These are phyloP conservation scores for Neopestalotiopsis sp. DNA, from an alignment of 2,329 filamentous ascomycete genomes.

Conservation along the genomic window DNA sequence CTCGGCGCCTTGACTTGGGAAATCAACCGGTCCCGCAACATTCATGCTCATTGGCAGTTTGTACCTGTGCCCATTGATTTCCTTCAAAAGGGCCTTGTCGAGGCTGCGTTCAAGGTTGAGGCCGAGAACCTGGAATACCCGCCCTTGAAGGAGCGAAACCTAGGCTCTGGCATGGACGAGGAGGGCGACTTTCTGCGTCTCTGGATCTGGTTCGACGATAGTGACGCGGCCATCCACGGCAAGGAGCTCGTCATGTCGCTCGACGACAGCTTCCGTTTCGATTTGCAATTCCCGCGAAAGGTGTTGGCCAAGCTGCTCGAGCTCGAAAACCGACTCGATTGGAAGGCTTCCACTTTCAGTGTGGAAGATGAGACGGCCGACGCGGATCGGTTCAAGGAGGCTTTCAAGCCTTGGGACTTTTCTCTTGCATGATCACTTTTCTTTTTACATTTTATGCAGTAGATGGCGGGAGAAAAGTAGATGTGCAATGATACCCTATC, in stretches of 20 bases:
- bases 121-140: conserved; percentile 74
- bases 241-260: conserved; percentile 78
- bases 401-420: conserved; percentile 89
- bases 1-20: conserved; percentile 92
- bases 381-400: conserved; percentile 77
- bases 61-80: conserved; percentile 75
- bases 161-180: conserved; percentile 55
- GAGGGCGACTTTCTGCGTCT: conserved; percentile 77
- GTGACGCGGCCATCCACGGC: conserved; percentile 61
- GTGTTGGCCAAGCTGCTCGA: conserved; percentile 88
- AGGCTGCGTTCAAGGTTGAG: conserved; percentile 87
- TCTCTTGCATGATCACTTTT: conserved; percentile 45
- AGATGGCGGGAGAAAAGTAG: neutral
- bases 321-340: conserved; percentile 78
- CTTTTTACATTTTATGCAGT: neutral
- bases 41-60: conserved; percentile 95
- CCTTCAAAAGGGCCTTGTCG: conserved; percentile 75
- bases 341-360: conserved; percentile 83
- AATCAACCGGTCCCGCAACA: conserved; percentile 79
- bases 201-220: conserved; percentile 74
- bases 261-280: conserved; percentile 75
- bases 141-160: conserved; percentile 51
- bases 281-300: conserved; percentile 85
- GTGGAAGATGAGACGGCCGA: conserved; percentile 80
- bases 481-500: conserved; percentile 15